Conservation (phyloP, 2,329 filamentous ascomycete genomes). For the Nothopassalora personata region DNA sequence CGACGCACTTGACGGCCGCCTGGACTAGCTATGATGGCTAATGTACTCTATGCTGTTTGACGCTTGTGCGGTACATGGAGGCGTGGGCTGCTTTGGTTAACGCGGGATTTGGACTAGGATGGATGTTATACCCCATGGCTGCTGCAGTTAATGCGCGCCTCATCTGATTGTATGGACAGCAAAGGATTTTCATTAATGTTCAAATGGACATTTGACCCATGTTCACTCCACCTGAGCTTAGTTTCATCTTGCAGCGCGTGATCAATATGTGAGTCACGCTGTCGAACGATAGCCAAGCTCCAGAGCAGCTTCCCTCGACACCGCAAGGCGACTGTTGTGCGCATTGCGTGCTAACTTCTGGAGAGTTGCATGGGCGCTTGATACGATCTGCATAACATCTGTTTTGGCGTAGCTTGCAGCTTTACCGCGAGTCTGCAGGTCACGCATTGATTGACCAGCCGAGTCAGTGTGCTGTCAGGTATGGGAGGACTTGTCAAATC, state of each 20-base stretch:
- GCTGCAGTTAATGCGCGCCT: slow-evolving; percentile 19
- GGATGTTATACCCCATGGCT: slow-evolving; percentile 18
- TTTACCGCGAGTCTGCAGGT: background rate
- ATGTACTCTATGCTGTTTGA: slow-evolving; percentile 9
- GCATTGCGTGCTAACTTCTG: background rate
- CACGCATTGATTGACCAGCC: background rate
- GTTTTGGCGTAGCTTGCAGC: slow-evolving; percentile 1
- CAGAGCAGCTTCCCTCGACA: background rate
- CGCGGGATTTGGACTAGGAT: slow-evolving; percentile 7
- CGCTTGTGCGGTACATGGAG: slow-evolving; percentile 9
- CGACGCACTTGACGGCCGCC: background rate
- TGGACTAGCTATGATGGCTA: slow-evolving; percentile 4
- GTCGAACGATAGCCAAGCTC: background rate
- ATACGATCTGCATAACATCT: slow-evolving; percentile 3
- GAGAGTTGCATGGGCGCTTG: background rate
- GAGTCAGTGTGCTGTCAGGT: background rate
- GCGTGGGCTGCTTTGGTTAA: slow-evolving; percentile 11
- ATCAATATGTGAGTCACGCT: background rate
- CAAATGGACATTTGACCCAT: slow-evolving; percentile 7
- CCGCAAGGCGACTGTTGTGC: background rate
- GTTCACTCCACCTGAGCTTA: background rate
- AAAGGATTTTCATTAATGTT: slow-evolving; percentile 5
- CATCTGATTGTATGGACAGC: slow-evolving; percentile 8
- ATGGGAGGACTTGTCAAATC: background rate
- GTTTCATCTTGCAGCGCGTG: background rate